These are phyloP conservation scores for Musa acuminata DNA, from an alignment of 176 grass and related monocot species.

Conservation along the genomic window DNA sequence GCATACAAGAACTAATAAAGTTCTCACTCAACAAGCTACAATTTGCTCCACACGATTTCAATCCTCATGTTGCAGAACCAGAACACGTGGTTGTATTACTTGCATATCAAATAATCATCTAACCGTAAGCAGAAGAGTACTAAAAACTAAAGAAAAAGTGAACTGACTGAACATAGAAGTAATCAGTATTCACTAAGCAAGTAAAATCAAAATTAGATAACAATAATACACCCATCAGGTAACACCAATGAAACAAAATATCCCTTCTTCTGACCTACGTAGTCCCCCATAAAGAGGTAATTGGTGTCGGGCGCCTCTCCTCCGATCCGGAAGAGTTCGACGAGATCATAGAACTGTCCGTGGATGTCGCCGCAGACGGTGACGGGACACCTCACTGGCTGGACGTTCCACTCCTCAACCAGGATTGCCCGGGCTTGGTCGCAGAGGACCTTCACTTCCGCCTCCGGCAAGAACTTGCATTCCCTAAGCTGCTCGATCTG, in stretches of 20 bases:
- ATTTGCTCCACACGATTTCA: too few species aligned
- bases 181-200: neutral
- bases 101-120: too few species aligned
- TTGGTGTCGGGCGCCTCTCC: constrained; percentile 92
- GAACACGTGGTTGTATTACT: too few species aligned
- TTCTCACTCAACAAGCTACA: too few species aligned
- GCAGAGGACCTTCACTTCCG: constrained; percentile 79
- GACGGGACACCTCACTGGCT: constrained; percentile 90
- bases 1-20: too few species aligned
- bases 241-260: neutral
- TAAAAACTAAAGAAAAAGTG: too few species aligned
- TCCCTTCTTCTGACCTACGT: constrained; percentile 48
- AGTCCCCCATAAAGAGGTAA: constrained; percentile 99
- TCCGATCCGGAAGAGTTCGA: constrained; percentile 96
- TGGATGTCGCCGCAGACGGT: constrained; percentile 97
- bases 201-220: neutral
- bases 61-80: too few species aligned
- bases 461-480: constrained; percentile 66
- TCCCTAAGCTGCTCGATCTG: constrained; percentile 94
- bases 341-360: constrained; percentile 97
- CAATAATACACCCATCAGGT: neutral
- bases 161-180: neutral
- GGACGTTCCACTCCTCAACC: constrained; percentile 98
- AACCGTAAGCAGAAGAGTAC: too few species aligned
- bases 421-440: constrained; percentile 94